Conservation (phyloP, 2,329 filamentous ascomycete species). For the Alternaria panax region DNA sequence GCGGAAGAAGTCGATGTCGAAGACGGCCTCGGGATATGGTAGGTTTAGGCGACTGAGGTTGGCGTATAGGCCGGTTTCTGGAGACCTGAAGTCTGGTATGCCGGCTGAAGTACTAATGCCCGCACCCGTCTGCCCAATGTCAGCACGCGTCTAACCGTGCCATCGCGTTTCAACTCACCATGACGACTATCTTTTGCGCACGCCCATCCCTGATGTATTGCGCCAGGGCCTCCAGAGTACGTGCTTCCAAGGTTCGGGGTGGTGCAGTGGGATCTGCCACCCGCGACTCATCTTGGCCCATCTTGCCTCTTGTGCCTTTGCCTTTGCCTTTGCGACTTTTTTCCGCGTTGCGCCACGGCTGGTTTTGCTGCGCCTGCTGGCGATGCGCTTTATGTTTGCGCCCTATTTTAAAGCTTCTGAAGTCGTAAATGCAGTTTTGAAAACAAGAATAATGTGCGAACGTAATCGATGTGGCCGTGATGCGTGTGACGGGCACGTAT, state of each 20-base stretch:
- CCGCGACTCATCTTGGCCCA: slow-evolving; percentile 86
- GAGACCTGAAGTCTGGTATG: slow-evolving; percentile 94
- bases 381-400: slow-evolving; percentile 58
- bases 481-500: background rate
- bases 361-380: slow-evolving; percentile 44
- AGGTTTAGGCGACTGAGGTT: slow-evolving; percentile 87
- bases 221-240: slow-evolving; percentile 78
- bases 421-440: background rate
- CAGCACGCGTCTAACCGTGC: background rate
- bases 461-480: slow-evolving; percentile 6
- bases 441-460: background rate
- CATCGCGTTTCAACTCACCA: slow-evolving; percentile 59
- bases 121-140: slow-evolving; percentile 71
- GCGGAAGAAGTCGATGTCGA: slow-evolving; percentile 90
- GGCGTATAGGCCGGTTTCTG: slow-evolving; percentile 90
- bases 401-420: slow-evolving; percentile 55
- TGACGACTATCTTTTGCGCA: slow-evolving; percentile 77
- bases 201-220: slow-evolving; percentile 76
- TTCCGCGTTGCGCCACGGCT: slow-evolving; percentile 40
- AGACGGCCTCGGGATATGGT: slow-evolving; percentile 89
- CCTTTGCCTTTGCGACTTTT: slow-evolving; percentile 37
- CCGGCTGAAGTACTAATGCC: slow-evolving; percentile 78
- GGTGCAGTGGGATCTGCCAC: slow-evolving; percentile 71
- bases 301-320: slow-evolving; percentile 58
- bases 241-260: slow-evolving; percentile 70